Conservation (phyloP, 179 eudicot genomes). For the Dionaea muscipula region DNA sequence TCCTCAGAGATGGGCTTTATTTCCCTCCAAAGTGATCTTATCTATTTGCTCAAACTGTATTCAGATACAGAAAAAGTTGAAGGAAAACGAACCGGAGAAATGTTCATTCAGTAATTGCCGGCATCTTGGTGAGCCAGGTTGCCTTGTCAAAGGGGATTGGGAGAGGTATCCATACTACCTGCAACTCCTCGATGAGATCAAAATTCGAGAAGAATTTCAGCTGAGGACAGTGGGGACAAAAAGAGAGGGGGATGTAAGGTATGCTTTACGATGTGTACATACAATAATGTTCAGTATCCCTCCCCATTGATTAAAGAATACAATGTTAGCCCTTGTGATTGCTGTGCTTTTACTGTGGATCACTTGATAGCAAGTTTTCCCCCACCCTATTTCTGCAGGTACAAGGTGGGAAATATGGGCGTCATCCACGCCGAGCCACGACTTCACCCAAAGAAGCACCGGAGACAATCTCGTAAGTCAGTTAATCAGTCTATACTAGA, state of each 20-base stretch:
- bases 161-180: conserved; percentile 81
- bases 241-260: conserved; percentile 86
- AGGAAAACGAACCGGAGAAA: conserved; percentile 31
- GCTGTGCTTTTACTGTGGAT: background rate
- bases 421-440: conserved; percentile 66
- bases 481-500: conserved; percentile 53
- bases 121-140: conserved; percentile 87
- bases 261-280: conserved; percentile 9
- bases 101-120: conserved; percentile 77
- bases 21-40: background rate
- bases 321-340: background rate
- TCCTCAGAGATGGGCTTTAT: too few relatives aligned
- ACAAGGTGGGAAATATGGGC: conserved; percentile 62
- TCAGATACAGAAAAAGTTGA: conserved; percentile 56
- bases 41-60: background rate
- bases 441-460: conserved; percentile 62
- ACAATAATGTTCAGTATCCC: background rate
- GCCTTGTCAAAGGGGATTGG: conserved; percentile 62
- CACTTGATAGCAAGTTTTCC: background rate
- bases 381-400: conserved; percentile 23
- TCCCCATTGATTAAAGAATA: background rate
- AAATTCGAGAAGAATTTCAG: conserved; percentile 74
- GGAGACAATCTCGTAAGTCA: conserved; percentile 69
- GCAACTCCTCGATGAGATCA: conserved; percentile 84
- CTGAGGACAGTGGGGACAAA: conserved; percentile 86